phyloP scores from a whole-genome alignment of 2,329 filamentous ascomycete species.

The Helotiales sp. region DNA sequence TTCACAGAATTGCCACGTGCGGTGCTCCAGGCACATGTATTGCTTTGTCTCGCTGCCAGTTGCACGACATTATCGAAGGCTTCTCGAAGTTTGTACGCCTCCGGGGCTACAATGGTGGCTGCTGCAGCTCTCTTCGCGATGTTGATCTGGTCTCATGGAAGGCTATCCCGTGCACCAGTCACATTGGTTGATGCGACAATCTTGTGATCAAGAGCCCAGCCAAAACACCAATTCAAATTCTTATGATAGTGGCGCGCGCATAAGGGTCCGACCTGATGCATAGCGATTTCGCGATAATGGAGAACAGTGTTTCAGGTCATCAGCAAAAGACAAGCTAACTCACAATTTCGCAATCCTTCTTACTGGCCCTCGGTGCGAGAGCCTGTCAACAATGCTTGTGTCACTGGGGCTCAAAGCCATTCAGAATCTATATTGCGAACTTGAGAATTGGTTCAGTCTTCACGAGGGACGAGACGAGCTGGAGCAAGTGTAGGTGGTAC shows the following conservation, averaged over 20 bases:
- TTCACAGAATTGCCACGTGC: not conserved
- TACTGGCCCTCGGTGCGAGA: not conserved
- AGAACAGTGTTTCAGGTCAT: slow-evolving; percentile 1
- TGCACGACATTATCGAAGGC: not conserved
- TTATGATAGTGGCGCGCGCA: not conserved
- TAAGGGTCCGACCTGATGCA: not conserved
- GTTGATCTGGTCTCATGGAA: not conserved
- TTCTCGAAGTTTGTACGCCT: not conserved
- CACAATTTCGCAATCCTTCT: not conserved
- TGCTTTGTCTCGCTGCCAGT: not conserved
- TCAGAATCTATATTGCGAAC: not conserved
- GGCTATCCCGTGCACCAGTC: not conserved
- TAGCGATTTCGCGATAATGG: not conserved
- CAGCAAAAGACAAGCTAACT: not conserved
- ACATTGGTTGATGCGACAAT: not conserved
- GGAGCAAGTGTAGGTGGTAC: too few relatives aligned
- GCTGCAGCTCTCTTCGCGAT: not conserved
- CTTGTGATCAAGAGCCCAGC: not conserved
- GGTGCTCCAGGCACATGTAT: slow-evolving; percentile 3
- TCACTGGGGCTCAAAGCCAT: not conserved
- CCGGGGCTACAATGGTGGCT: not conserved
- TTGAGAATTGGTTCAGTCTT: not conserved
- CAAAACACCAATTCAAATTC: not conserved
- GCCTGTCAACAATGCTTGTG: not conserved
- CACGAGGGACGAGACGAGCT: not conserved